phyloP scores from a whole-genome alignment of 1,284 basidiomycete genomes.

The Trametes hirsuta region DNA sequence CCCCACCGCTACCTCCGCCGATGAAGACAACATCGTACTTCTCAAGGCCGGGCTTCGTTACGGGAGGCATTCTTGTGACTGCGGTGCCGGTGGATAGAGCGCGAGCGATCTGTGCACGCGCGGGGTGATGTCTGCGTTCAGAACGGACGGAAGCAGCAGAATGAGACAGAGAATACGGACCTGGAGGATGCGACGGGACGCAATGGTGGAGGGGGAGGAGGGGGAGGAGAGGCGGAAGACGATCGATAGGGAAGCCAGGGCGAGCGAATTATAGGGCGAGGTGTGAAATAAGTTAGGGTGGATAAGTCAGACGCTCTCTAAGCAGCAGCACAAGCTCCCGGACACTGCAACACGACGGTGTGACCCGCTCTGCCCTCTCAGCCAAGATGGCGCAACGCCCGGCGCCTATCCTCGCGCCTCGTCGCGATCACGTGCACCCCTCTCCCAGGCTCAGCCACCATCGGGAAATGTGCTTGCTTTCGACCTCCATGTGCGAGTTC shows the following conservation, averaged over 20 bases:
- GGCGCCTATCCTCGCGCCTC: slow-evolving; percentile 7
- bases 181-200: slow-evolving; percentile 25
- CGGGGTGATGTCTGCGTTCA: not conserved
- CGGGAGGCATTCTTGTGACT: slow-evolving; percentile 63
- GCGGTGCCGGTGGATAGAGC: slow-evolving; percentile 42
- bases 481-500: too few relatives aligned
- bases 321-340: not conserved
- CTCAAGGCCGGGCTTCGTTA: slow-evolving; percentile 62
- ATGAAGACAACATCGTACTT: slow-evolving; percentile 83
- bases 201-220: slow-evolving; percentile 15
- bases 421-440: slow-evolving; percentile 20
- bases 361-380: not conserved
- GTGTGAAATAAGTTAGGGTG: slow-evolving; percentile 4
- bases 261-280: slow-evolving; percentile 16
- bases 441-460: not conserved
- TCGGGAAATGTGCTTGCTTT: not conserved
- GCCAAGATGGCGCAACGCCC: slow-evolving; percentile 11
- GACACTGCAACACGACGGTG: too few relatives aligned
- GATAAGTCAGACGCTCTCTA: slow-evolving; percentile 9
- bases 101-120: slow-evolving; percentile 49
- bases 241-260: slow-evolving; percentile 27
- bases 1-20: slow-evolving; percentile 85
- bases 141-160: not conserved
- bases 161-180: slow-evolving; percentile 1
- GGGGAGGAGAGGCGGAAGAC: slow-evolving; percentile 12